Base-by-base conservation (phyloP, 208 protist species). In the Leishmania martiniquensis region DNA sequence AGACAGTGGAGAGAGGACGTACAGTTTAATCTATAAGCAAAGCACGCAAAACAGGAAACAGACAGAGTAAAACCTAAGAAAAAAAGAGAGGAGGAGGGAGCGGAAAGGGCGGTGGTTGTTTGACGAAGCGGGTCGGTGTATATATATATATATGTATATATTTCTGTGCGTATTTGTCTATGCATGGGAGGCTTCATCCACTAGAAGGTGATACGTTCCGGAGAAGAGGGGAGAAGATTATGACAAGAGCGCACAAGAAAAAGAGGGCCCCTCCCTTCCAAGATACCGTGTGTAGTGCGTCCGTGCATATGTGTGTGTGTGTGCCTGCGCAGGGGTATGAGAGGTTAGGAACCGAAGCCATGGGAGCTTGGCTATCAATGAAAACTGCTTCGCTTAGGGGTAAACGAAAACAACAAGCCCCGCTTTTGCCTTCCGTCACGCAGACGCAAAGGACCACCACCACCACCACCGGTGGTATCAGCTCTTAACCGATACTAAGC, bases 1-100 rank as follows among this genome's bases (percentile, higher is more conserved):
- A 62, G 57, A 62, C 57, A 37, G 57, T 37, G 57, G n/a, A 62
- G 22, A 62, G 29, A 37, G 15, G n/a, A 15, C 5, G 57, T 62
- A 62, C 57, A 62, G 57, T 37, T 62, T 37, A 37, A n/a, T 10
- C 57, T 62, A 62, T 13, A 34, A 62, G 57, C 57, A 62, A 62
- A n/a, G 29, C 4, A 25, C 57, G 37, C 57, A 37, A 13, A 12
- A 62, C 20, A 47, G 2, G 57, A 55, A 73, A 25, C 20, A 9
- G 66, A 71, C 1, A 65, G 59, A 12, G 44, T 25, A 42, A 68
- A 47, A 68, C n/a, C n/a, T 47, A 54, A 52, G 39, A 75, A 52
- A 70, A 77, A 76, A 57, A 77, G 72, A 75, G 44, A 65, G 13
- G 77, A 52, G 55, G n/a, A 29, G 32, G 25, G 39, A 20, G 17